A percentile compares a stretch with the other conserved stretches of the same genome.
phyloP scores from a whole-genome alignment of 306 rosid species.

The Malus sieversii region DNA sequence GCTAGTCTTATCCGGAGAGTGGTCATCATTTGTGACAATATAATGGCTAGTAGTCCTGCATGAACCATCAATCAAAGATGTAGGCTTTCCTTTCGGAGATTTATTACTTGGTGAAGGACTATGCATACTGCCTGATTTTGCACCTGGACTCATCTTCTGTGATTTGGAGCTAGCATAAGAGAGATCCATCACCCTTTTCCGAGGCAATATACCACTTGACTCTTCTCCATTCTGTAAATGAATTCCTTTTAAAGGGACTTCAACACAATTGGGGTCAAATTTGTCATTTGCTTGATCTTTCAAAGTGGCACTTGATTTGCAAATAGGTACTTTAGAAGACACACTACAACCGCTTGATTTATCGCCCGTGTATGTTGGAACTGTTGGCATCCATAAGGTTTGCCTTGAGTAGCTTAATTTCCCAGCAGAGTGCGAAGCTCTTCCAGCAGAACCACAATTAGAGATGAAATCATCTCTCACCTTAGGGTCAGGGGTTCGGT shows the following conservation, averaged over 20 bases:
- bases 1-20: background rate
- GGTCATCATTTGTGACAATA: constrained; percentile 17
- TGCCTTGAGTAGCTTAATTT: constrained; percentile 33
- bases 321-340: constrained; percentile 17
- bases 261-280: constrained; percentile 26
- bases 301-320: constrained; percentile 22
- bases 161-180: constrained; percentile 37
- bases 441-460: constrained; percentile 34
- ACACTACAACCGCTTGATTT: constrained; percentile 24
- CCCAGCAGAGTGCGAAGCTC: constrained; percentile 29
- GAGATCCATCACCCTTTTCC: constrained; percentile 32
- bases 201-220: constrained; percentile 35
- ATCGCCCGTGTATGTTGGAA: constrained; percentile 35
- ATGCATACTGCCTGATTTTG: constrained; percentile 26
- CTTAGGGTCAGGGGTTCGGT: constrained; percentile 23
- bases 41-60: constrained; percentile 20
- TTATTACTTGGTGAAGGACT: constrained; percentile 23
- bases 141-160: constrained; percentile 22
- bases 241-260: constrained; percentile 22
- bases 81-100: constrained; percentile 17
- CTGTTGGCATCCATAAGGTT: constrained; percentile 31
- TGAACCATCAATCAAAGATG: constrained; percentile 23
- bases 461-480: constrained; percentile 14
- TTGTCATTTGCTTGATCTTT: constrained; percentile 25
- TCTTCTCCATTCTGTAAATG: constrained; percentile 25